phyloP scores from a whole-genome alignment of 108 stramenopile species.

The Cyclotella atomus region DNA sequence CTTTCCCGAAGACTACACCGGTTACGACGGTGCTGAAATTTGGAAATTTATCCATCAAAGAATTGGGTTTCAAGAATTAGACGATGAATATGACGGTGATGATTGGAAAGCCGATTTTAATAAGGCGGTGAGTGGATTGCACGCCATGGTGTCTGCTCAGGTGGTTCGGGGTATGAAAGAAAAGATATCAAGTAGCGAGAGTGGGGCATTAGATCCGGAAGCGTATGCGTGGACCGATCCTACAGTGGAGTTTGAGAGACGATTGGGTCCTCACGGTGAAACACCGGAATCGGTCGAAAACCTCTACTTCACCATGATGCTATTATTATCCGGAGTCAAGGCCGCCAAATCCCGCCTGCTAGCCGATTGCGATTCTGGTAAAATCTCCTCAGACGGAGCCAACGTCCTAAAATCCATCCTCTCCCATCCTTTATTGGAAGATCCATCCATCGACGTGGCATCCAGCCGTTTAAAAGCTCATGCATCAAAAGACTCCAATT shows the following conservation, averaged over 20 bases:
- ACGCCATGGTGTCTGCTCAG: constrained; percentile 84
- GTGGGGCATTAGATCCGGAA: constrained; percentile 56
- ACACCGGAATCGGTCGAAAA: constrained; percentile 90
- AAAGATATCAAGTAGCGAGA: constrained; percentile 46
- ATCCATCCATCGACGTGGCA: constrained; percentile 67
- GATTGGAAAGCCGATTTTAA: constrained; percentile 93
- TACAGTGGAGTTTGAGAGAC: constrained; percentile 69
- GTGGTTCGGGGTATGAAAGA: constrained; percentile 76
- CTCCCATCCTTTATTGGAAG: constrained; percentile 56
- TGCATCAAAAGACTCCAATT: constrained; percentile 58
- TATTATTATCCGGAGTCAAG: constrained; percentile 84
- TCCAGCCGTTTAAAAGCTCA: constrained; percentile 62
- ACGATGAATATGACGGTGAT: constrained; percentile 72
- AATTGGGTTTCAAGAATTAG: constrained; percentile 67
- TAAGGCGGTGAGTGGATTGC: constrained; percentile 85
- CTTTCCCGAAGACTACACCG: constrained; percentile 89
- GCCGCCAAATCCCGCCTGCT: constrained; percentile 77
- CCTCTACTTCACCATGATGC: constrained; percentile 93
- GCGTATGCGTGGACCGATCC: constrained; percentile 76
- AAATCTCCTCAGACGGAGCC: constrained; percentile 47
- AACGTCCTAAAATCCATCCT: constrained; percentile 54
- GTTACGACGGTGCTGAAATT: constrained; percentile 82
- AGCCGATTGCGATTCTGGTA: constrained; percentile 65
- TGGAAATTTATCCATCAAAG: constrained; percentile 86
- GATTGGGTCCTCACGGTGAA: constrained; percentile 76